Evolutionary conservation across 495 filamentous ascomycete genomes (phyloP).

Genomic region (Penicillium angulare): DNA sequence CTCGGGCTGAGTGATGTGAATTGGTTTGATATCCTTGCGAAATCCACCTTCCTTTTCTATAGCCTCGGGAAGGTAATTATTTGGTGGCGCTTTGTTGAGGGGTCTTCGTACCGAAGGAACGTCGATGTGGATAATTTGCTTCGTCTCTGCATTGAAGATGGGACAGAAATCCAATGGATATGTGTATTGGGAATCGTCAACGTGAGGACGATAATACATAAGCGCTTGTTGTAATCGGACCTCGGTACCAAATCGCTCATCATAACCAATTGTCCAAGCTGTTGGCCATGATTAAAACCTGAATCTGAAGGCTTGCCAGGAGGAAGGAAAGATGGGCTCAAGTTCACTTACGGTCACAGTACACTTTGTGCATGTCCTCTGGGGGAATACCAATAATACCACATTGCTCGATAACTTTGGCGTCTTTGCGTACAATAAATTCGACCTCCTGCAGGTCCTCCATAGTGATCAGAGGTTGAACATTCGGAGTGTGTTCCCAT

Average conservation of each 20-base stretch:
- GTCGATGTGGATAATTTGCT: conserved; percentile 85
- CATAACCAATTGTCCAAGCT: conserved; percentile 97
- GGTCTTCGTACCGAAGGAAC: conserved; percentile 77
- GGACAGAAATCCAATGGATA: conserved; percentile 94
- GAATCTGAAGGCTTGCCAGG: too few relatives aligned
- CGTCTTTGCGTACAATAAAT: conserved; percentile 71
- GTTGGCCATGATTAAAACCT: not conserved
- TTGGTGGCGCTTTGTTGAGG: conserved; percentile 67
- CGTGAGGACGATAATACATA: conserved; percentile 90
- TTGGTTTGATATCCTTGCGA: conserved; percentile 81
- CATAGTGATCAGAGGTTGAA: conserved; percentile 94
- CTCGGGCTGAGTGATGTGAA: conserved; percentile 92
- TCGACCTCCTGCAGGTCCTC: conserved; percentile 92
- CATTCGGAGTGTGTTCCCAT: conserved; percentile 76
- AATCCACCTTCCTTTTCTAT: conserved; percentile 76
- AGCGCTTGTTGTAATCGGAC: conserved; percentile 87
- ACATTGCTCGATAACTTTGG: conserved; percentile 92
- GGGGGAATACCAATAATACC: conserved; percentile 78
- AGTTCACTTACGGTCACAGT: conserved; percentile 73
- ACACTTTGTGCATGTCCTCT: conserved; percentile 89
- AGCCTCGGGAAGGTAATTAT: conserved; percentile 76
- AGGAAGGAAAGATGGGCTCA: too few relatives aligned
- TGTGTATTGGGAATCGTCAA: conserved; percentile 87
- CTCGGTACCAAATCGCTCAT: conserved; percentile 81
- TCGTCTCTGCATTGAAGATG: conserved; percentile 81